These are phyloP conservation scores for Mycena epipterygia DNA, from an alignment of 768 basidiomycete genomes.

Conservation along the genomic window DNA sequence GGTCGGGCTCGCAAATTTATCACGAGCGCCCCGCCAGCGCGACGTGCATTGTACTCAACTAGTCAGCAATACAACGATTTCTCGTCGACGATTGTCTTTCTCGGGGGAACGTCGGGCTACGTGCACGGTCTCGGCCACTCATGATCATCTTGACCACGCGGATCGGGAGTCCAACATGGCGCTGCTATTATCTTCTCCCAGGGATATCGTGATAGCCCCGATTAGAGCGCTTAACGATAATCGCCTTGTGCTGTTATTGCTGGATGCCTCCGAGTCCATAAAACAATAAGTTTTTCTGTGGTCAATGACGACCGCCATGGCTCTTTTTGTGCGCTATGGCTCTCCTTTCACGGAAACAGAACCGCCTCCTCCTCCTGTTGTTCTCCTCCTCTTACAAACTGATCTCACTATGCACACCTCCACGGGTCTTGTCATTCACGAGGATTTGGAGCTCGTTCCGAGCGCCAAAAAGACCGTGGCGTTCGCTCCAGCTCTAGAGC, in stretches of 20 bases:
- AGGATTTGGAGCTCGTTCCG: slow-evolving; percentile 17
- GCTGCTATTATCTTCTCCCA: background rate
- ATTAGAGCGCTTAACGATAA: slow-evolving; percentile 4
- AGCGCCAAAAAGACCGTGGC: slow-evolving; percentile 14
- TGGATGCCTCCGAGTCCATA: background rate
- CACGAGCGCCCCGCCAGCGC: no score
- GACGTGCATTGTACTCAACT: no score
- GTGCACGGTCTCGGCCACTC: background rate
- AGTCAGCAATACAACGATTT: no score
- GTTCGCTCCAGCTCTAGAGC: slow-evolving; percentile 6
- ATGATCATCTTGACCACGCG: slow-evolving; percentile 19
- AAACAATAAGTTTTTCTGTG: slow-evolving; percentile 1
- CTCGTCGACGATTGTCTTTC: no score
- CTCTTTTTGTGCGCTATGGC: background rate
- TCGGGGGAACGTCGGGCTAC: no score
- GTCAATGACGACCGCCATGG: slow-evolving; percentile 23
- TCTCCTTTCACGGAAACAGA: slow-evolving; percentile 29
- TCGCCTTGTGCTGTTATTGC: background rate
- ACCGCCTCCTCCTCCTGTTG: slow-evolving; percentile 24
- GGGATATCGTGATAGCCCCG: slow-evolving; percentile 9
- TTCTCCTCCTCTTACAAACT: slow-evolving; percentile 24
- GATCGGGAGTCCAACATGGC: background rate
- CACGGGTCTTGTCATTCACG: slow-evolving; percentile 25
- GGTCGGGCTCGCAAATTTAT: background rate
- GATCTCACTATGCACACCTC: slow-evolving; percentile 19